Evolutionary conservation across 169 alveolate species (phyloP).

Genomic region (Plasmodium vivax): DNA sequence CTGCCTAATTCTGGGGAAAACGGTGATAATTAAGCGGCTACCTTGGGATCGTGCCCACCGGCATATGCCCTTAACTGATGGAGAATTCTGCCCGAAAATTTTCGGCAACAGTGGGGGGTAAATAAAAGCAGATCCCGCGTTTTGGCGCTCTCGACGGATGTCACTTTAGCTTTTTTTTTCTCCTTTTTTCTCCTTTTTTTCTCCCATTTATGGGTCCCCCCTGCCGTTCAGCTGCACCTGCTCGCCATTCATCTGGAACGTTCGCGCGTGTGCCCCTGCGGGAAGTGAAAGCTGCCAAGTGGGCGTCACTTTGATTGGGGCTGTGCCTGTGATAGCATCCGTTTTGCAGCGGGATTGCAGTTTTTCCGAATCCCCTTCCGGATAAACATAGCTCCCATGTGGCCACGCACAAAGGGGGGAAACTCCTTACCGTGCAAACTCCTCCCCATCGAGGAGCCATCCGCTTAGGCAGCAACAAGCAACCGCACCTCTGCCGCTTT

Average conservation of each 20-base stretch:
- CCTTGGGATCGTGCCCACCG: not conserved
- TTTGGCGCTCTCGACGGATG: not conserved
- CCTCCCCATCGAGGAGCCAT: not conserved
- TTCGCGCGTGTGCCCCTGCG: not conserved
- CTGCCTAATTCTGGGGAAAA: not conserved
- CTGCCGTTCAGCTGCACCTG: not conserved
- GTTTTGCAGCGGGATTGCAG: not conserved
- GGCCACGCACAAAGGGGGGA: not conserved
- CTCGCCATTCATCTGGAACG: not conserved
- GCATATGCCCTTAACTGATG: not conserved
- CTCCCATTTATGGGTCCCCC: not conserved
- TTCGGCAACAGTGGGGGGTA: not conserved
- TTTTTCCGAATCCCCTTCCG: too few species aligned
- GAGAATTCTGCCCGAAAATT: too few species aligned
- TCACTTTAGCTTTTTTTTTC: not conserved
- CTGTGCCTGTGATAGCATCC: not conserved
- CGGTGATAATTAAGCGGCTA: not conserved
- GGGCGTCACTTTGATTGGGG: not conserved
- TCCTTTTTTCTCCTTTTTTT: too few species aligned
- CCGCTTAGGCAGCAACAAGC: not conserved
- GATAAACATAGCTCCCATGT: not conserved
- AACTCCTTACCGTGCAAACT: not conserved
- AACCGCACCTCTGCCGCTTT: not conserved
- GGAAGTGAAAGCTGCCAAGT: not conserved
- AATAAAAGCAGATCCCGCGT: not conserved